Evolutionary conservation across 2,329 filamentous ascomycete genomes (phyloP).

Genomic region (Emmonsiellopsis sp.): DNA sequence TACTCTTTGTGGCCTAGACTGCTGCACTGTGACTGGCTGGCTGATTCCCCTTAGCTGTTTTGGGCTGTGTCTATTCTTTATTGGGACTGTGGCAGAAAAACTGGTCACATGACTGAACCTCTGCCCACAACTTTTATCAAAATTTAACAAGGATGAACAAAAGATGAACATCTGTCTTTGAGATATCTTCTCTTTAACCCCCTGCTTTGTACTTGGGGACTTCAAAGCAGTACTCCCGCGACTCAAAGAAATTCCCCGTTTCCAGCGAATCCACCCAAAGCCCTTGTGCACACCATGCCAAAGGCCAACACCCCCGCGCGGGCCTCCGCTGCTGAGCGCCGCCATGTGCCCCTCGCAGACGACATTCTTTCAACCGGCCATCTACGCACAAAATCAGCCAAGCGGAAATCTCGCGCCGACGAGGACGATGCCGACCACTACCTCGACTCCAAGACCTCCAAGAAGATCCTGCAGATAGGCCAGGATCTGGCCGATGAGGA

Average conservation of each 20-base stretch:
- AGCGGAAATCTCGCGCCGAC: constrained; percentile 48
- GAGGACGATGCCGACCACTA: constrained; percentile 59
- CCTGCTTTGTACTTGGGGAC: neutral
- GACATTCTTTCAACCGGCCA: constrained; percentile 66
- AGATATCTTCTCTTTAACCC: neutral
- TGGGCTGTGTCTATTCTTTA: constrained; percentile 27
- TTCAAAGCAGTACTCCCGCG: neutral
- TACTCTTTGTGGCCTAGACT: neutral
- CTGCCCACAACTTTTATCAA: neutral
- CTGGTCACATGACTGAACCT: neutral
- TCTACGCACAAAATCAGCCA: constrained; percentile 63
- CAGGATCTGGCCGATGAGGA: constrained; percentile 84
- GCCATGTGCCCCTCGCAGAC: constrained; percentile 86
- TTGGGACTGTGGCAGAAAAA: neutral
- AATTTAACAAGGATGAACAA: neutral
- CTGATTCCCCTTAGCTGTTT: neutral
- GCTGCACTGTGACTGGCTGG: neutral
- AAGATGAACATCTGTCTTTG: neutral
- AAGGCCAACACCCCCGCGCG: constrained; percentile 56
- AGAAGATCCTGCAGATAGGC: constrained; percentile 81
- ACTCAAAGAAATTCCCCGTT: neutral
- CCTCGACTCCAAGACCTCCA: constrained; percentile 79
- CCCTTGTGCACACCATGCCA: constrained; percentile 46
- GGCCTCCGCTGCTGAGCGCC: constrained; percentile 48
- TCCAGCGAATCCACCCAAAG: neutral